Base-by-base conservation (phyloP, 2,329 filamentous ascomycete species). In the Emydomyces testavorans region DNA sequence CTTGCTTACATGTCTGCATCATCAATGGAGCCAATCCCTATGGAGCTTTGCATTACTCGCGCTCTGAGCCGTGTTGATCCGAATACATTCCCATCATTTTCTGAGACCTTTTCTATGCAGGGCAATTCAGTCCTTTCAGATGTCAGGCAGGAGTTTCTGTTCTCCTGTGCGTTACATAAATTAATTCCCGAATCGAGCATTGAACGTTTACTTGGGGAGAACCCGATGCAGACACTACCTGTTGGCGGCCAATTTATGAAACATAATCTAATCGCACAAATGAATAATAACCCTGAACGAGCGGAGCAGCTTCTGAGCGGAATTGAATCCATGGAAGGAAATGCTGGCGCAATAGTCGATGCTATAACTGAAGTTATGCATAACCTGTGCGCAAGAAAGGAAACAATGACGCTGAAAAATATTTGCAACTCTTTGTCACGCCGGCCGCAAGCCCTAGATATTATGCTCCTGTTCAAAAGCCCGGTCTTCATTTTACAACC, bases 301-400 rank as follows among this genome's bases (percentile, higher is more conserved):
- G 79, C 85, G 1, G 83, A 88, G 54, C 77, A 80, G 36, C 72
- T 94, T 26, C 78, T 95, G 34, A 77, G 80, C 32, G 87, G 94
- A 57, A 72, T 98, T 20, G 87, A 94, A 49, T 83, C 82, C 43
- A 88, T 92, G 75, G 86, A 94, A 58, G 90, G 90, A 1, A 95
- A 95, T 62, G 86, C 86, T 2, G 87, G 85, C 1, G 86, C 87
- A 1, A 85, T 93, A 15, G 84, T 83, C 43, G 80, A 82, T 51
- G 89, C 88, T 2, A 71, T 89, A 37, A 77, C 80, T 32, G 83
- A 86, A 69, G 62, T 77, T 31, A 73, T 79, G 63, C 66, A 74
- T 50, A 71, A 71, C 52, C 68, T 80, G 21, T 80, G 77, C 57
- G 66, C 71, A 20, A 73, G 70, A 38, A 78, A 77, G 59, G 78